A percentile compares a stretch with the other conserved stretches of the same genome.
phyloP scores from a whole-genome alignment of 192 early-diverging fungal genomes.

The Coemansia sp. region DNA sequence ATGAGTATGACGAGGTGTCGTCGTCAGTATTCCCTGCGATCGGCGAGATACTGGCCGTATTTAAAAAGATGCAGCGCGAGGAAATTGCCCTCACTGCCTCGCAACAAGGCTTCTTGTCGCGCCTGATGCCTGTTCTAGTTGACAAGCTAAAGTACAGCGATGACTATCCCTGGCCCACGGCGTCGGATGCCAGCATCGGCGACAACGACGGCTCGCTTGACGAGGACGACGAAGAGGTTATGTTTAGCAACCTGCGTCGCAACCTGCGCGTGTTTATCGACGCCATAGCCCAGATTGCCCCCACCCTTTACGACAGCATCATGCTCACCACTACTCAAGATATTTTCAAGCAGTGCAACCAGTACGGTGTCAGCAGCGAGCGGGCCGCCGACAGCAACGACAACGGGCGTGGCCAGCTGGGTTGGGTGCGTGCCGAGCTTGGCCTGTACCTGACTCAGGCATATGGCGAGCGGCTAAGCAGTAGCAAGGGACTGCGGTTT shows the following conservation, averaged over 20 bases:
- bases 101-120: constrained; percentile 32
- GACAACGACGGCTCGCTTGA: constrained; percentile 67
- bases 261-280: constrained; percentile 70
- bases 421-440: constrained; percentile 52
- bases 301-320: constrained; percentile 37
- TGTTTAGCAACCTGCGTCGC: constrained; percentile 52
- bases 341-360: constrained; percentile 49
- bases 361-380: constrained; percentile 46
- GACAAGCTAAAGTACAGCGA: constrained; percentile 90
- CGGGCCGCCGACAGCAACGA: constrained; percentile 28
- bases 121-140: constrained; percentile 58
- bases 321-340: constrained; percentile 33
- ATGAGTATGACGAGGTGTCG: constrained; percentile 82
- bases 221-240: constrained; percentile 65
- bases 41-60: constrained; percentile 62
- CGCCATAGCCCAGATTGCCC: constrained; percentile 66
- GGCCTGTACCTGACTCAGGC: constrained; percentile 47
- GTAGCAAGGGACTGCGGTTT: constrained; percentile 46
- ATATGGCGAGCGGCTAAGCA: constrained; percentile 49
- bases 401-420: constrained; percentile 35
- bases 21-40: constrained; percentile 75
- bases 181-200: constrained; percentile 17
- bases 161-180: constrained; percentile 64
- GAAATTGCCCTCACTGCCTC: constrained; percentile 15
- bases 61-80: constrained; percentile 57